Evolutionary conservation across 78 protist genomes (phyloP).

Genomic region (Dictyostelium firmibasis): DNA sequence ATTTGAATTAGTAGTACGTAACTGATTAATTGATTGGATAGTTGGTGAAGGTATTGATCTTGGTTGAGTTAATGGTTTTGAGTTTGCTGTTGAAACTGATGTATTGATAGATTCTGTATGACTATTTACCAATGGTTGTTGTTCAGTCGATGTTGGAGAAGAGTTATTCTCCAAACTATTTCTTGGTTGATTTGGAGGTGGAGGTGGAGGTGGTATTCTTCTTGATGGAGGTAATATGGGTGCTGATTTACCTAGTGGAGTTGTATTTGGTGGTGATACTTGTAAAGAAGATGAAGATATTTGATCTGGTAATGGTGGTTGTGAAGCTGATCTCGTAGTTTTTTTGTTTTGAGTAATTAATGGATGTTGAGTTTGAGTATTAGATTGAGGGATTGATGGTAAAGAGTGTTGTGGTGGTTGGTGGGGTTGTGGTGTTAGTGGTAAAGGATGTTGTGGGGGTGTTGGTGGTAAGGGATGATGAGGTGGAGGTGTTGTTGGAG

Average conservation of each 20-base stretch:
- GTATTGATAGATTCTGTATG: background rate
- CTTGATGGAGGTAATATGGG: background rate
- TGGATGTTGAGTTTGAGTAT: background rate
- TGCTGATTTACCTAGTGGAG: background rate
- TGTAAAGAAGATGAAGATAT: background rate
- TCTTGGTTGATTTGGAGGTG: background rate
- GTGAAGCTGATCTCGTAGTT: background rate
- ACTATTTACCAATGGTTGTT: background rate
- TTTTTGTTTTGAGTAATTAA: background rate
- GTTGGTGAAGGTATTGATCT: background rate
- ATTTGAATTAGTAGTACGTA: background rate
- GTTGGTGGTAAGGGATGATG: background rate
- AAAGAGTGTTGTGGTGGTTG: slow-evolving; percentile 11
- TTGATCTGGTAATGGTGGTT: slow-evolving; percentile 5
- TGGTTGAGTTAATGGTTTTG: background rate
- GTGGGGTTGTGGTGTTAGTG: background rate
- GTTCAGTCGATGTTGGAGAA: background rate
- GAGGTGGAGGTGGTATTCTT: background rate
- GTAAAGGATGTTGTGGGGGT: background rate
- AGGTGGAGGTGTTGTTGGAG: background rate
- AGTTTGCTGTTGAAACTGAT: background rate
- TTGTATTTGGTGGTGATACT: background rate
- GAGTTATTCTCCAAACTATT: background rate
- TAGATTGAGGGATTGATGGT: background rate
- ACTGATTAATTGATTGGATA: background rate